Evolutionary conservation across 2,329 filamentous ascomycete genomes (phyloP), one percentile per base, ranked within the genome.

Genomic region (Aspergillus intermedius): DNA sequence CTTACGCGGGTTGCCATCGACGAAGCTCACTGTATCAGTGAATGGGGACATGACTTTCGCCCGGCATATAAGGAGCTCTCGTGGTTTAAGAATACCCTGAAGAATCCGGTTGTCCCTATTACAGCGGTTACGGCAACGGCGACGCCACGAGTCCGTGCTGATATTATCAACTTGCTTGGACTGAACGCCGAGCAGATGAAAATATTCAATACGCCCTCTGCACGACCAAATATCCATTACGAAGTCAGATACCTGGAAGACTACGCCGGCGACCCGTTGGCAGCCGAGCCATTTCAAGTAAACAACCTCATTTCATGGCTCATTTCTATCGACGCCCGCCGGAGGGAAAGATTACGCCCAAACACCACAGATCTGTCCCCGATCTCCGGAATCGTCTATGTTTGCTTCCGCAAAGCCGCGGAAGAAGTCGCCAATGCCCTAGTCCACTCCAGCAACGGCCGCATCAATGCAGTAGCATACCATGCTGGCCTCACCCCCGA

Each of bases 1-100:
- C 79, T 97, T n/a, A 85, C 86, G 8, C 82, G 91, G 12, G 82
- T 97, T 54, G 91, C 87, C 43, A 84, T 97, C 49, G 91, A 97
- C 62, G 91, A 97, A 71, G 91, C 91, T 2, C 91, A 97, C 67
- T 97, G 91, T 67, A 95, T 97, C 58, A 95, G 88, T 21, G 91
- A 96, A 82, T 96, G 91, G 91, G 91, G 91, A 1, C 91, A 97
- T 66, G 91, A 97, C 67, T 97, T 97, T 65, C 86, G 91, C n/a
- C 87, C 85, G 32, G 87, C 90, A 49, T 97, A 95, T 70, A 90
- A 93, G 63, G 81, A 86, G 17, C 77, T 97, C 5, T 84, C 81
- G 2, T 96, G 88, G 83, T 93, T 97, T 73, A 66, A 58, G 42
- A 85, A 87, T 57, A 77, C 82, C 44, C 60, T 75, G 12, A 63